These are phyloP conservation scores for Pilaira anomala DNA, from an alignment of 192 early-diverging fungal genomes.

Conservation along the genomic window DNA sequence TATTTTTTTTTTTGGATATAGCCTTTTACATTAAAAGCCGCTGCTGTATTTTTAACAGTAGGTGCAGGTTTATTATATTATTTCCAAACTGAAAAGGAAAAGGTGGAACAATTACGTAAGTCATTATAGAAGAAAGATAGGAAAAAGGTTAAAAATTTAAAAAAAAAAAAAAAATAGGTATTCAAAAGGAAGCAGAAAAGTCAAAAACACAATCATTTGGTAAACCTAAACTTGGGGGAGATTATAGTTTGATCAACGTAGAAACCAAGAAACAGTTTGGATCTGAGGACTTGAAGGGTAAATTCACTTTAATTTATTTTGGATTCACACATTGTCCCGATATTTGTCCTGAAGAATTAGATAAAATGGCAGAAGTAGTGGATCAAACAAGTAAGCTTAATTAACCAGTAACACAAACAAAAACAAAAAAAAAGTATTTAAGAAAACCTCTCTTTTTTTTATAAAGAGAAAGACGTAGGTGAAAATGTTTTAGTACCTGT, in stretches of 20 bases:
- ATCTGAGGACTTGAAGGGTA: conserved; percentile 77
- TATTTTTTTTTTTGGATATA: conserved; percentile 1
- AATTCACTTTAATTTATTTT: conserved; percentile 93
- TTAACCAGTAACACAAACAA: background rate
- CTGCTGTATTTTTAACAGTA: conserved; percentile 53
- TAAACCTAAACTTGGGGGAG: conserved; percentile 88
- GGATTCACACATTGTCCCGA: conserved; percentile 99
- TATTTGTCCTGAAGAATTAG: conserved; percentile 97
- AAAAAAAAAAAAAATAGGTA: conserved; percentile 1
- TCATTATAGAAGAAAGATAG: background rate
- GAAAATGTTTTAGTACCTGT: conserved; percentile 69
- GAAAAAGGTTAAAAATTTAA: background rate
- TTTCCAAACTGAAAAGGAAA: conserved; percentile 63
- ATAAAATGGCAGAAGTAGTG: conserved; percentile 90
- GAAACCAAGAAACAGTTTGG: conserved; percentile 70
- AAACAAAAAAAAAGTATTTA: background rate
- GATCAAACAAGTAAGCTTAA: conserved; percentile 64
- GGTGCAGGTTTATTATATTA: conserved; percentile 60
- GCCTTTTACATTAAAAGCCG: conserved; percentile 46
- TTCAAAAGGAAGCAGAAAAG: conserved; percentile 34
- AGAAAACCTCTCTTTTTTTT: too few relatives aligned
- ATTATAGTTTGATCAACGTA: conserved; percentile 78
- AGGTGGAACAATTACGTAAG: conserved; percentile 47
- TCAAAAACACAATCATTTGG: conserved; percentile 52
- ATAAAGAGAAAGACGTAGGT: conserved; percentile 11